Evolutionary conservation across 768 basidiomycete species (phyloP), one percentile per base, ranked within the genome.

Genomic region (Phanerodontia chrysosporium): DNA sequence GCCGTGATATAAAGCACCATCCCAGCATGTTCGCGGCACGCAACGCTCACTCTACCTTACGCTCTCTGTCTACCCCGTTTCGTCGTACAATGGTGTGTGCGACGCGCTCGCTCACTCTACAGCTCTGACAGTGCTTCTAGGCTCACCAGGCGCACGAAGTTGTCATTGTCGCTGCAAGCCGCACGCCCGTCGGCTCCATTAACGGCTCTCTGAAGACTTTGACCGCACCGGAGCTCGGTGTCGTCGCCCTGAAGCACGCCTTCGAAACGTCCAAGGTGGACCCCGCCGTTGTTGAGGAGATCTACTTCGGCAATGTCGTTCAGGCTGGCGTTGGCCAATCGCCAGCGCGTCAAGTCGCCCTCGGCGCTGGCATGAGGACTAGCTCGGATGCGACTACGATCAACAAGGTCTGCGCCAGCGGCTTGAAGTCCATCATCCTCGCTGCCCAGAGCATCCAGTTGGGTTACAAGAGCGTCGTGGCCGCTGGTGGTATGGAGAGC

Each of bases 401-500:
- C 78, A 99, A 99, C 85, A 99, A 99, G 78, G 97, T 99, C 73
- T 99, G 97, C 74, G 97, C 97, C 5, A 95, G 92, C 55, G 97
- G 97, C 61, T 79, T 99, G 82, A 98, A 98, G 76, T 82, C 95
- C 28, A 84, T 98, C 76, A 97, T 94, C 74, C 80, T 98, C 62
- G 97, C 93, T 57, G 82, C 93, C 27, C 97, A 98, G 78, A 84
- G 82, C 67, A 93, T 99, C 68, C 82, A 87, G 72, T 80, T 87
- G 24, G 97, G 97, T 52, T 86, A 96, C 70, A 86, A 89, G 60
- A 84, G 75, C 42, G 83, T 97, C 51, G 89, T 97, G 65, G 92
- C 86, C 25, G 95, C 95, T 58, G 97, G 97, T 65, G 97, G 97
- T 61, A 97, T 94, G 93, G 97, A 99, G 78, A 95, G 92, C 78